Percentiles rank a stretch among this genome's conserved stretches.
phyloP scores from a whole-genome alignment of 371 early-diverging fungal genomes.

The Saksenaea oblongispora region DNA sequence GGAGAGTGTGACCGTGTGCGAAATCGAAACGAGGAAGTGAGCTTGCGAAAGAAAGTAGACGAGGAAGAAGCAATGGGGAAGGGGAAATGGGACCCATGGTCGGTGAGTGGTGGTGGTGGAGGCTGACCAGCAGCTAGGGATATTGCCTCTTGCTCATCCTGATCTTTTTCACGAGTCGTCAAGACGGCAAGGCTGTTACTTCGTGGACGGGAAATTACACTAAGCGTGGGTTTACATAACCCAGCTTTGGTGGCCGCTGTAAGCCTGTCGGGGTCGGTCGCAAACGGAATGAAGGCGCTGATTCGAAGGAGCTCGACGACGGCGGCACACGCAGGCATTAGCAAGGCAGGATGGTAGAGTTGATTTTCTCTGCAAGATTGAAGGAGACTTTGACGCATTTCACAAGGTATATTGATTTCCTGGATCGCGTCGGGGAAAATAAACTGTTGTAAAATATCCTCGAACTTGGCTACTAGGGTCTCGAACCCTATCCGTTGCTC shows the following conservation, averaged over 20 bases:
- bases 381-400: constrained; percentile 31
- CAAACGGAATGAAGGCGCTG: constrained; percentile 46
- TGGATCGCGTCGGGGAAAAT: constrained; percentile 35
- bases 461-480: constrained; percentile 27
- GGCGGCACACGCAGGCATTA: constrained; percentile 32
- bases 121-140: constrained; percentile 1
- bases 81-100: not conserved
- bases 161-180: not conserved
- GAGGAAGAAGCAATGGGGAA: not conserved
- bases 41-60: constrained; percentile 12
- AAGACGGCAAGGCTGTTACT: not conserved
- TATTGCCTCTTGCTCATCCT: not conserved
- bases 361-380: constrained; percentile 22
- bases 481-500: constrained; percentile 28
- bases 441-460: constrained; percentile 27
- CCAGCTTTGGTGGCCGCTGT: not conserved
- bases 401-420: constrained; percentile 46
- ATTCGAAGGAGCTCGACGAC: constrained; percentile 39
- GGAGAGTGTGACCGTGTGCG: constrained; percentile 25
- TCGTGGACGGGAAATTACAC: not conserved
- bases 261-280: constrained; percentile 26
- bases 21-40: constrained; percentile 18
- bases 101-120: not conserved
- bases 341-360: constrained; percentile 36
- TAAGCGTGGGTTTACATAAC: not conserved